Evolutionary conservation across 441 rosid species (phyloP), one percentile per base, ranked within the genome.

Genomic region (Gossypium trilobum): DNA sequence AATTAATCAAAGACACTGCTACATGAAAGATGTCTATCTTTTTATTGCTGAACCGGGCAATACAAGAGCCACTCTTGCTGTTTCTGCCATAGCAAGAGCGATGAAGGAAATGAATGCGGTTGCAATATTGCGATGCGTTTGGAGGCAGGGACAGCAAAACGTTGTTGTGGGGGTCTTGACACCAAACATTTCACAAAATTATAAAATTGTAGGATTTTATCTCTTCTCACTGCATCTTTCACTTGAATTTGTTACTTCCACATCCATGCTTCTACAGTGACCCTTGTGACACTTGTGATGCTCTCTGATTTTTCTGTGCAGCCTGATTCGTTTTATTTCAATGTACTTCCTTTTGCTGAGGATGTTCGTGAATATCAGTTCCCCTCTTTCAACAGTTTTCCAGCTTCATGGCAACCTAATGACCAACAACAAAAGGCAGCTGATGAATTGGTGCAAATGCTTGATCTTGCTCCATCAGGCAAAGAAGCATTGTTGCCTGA

Each of bases 311-410:
- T 36, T 57, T 7, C 57, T 69, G 58, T 7, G 82, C 93, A 95
- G 98, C 89, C 91, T 48, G 96, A 92, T 88, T 91, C 96, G 10
- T 95, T 95, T 80, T 89, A 80, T 85, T 90, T 89, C 84, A 95
- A 95, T 48, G 85, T 80, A 77, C 90, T 92, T 73, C 98, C 99
- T 68, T 95, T 91, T 64, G 83, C 86, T 31, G 98, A 95, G 83
- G 99, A 95, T 80, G 72, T 92, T 73, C 89, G 99, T 27, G 99
- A 95, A 79, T 95, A 92, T 83, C 90, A 84, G 60, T 95, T 92
- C 80, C 88, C 91, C 63, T 92, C 96, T 76, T 86, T 95, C 80
- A 84, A 80, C 88, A 89, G 79, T 67, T 79, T 87, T 51, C 95
- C 98, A 70, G 78, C 78, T 17, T 85, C 90, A 5, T 85, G 83